Evolutionary conservation across 345 rosid species (phyloP), one percentile per base, ranked within the genome.

Genomic region (Citrus australasica): DNA sequence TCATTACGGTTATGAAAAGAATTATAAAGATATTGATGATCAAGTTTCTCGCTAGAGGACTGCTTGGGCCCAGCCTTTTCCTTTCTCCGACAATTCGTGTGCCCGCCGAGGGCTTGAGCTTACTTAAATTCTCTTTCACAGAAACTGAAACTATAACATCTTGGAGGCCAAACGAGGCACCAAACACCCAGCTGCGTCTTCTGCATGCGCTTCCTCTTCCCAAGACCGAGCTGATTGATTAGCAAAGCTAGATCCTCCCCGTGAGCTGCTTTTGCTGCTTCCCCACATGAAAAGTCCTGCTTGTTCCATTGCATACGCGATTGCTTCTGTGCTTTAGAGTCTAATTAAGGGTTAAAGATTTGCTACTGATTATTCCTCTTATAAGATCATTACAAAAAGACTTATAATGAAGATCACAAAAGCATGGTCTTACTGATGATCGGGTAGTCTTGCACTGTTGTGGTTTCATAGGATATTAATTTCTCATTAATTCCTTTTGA

Each of bases 71-170:
- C 79, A 66, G 91, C 91, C 79, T 85, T 76, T 65, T 87, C 90
- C 70, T 86, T 83, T 69, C 90, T 82, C 79, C 86, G 91, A 46
- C 85, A 82, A 77, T 88, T 88, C 91, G 82, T 88, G 63, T 86
- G 89, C 77, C 91, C 91, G 0, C 90, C 90, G 77, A 88, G 65
- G 75, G 90, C 90, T 83, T 86, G 91, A 14, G 88, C 90, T 51
- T 88, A 86, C 81, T 84, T 86, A 80, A 86, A 88, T 77, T 85
- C 88, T 86, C 89, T 83, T 38, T 81, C 83, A 56, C 91, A 85
- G 74, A 83, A 86, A 61, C 88, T 85, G 68, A 90, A 86, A 8
- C 82, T 28, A 66, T 88, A 88, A 66, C 82, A 82, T 78, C 88
- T 86, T 11, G 85, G 90, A 32, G 90, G 90, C 90, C 91, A 88